Conservation (phyloP, 2,329 filamentous ascomycete species). For the Pyrenophora seminiperda region DNA sequence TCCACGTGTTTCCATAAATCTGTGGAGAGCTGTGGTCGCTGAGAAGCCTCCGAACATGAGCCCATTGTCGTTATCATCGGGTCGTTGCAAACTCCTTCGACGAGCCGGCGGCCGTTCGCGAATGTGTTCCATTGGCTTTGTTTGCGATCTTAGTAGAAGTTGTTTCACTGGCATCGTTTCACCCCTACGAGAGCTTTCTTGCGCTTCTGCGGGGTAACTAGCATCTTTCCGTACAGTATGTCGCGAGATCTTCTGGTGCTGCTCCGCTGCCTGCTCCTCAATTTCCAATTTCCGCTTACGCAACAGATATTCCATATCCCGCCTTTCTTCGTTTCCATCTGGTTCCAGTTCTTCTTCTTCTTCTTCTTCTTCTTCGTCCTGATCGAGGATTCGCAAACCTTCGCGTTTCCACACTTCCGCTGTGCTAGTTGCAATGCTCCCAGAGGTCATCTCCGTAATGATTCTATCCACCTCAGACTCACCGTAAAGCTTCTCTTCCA, state of each 20-base stretch:
- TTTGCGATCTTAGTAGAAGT: background rate
- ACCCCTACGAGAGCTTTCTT: constrained; percentile 4
- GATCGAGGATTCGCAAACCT: constrained; percentile 54
- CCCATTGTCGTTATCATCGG: constrained; percentile 11
- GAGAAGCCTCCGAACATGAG: constrained; percentile 50
- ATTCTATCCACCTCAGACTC: constrained; percentile 47
- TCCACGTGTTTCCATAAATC: constrained; percentile 58
- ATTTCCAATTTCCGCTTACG: constrained; percentile 45
- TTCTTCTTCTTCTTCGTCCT: constrained; percentile 50
- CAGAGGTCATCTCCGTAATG: constrained; percentile 41
- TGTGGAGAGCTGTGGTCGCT: constrained; percentile 52
- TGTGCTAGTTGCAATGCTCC: constrained; percentile 48
- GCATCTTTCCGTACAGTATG: background rate
- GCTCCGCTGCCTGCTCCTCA: constrained; percentile 18
- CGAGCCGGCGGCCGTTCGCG: background rate
- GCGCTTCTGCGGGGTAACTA: background rate
- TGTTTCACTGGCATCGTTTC: background rate
- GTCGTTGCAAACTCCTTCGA: background rate
- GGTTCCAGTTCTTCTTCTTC: constrained; percentile 35
- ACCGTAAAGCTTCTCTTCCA: constrained; percentile 49
- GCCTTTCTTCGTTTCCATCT: constrained; percentile 21
- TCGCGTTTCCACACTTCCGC: constrained; percentile 56
- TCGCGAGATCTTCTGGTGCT: background rate
- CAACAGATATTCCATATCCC: constrained; percentile 47
- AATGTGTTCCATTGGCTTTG: background rate